Evolutionary conservation across 2,329 filamentous ascomycete species (phyloP), one percentile per base, ranked within the genome.

Genomic region (Westerdykella sp.): DNA sequence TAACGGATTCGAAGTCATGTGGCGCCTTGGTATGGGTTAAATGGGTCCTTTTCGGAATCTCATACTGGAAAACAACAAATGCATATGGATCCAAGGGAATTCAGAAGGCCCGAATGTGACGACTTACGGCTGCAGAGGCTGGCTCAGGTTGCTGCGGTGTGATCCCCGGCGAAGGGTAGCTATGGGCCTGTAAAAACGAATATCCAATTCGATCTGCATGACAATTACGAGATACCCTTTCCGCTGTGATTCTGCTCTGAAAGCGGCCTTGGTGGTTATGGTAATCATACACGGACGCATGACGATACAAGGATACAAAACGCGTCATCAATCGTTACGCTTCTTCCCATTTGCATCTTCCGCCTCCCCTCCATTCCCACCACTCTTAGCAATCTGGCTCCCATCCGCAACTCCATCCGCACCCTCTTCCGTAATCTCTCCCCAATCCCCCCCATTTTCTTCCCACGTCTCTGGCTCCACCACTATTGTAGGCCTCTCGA

Each of bases 381-480:
- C 57, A 6, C 54, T 28, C 25, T 28, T 28, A 28, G 11, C 25
- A 9, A 3, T 12, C 25, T 28, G 25, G 3, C 58, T 60, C 15
- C 57, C 59, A 40, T 59, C 66, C 6, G 55, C 40, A 12, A 50
- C 47, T 32, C 57, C 61, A 37, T 53, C 32, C 31, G 44, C 48
- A 5, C 59, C 62, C 34, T 70, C 9, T 28, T 28, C 79, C 23
- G 80, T 79, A 2, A 78, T 76, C 40, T 84, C 80, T 9, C 25
- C 25, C 81, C 80, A 84, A 55, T 82, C 79, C 46, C 80, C 78
- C 1, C 73, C 77, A 66, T 95, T 93, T 70, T 95, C 90, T 60
- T 95, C 89, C 89, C 90, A 95, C 54, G 91, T 88, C 61, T 95
- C 90, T 6, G 95, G 78, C 69, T 94, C 87, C 46, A 91, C 79